Evolutionary conservation across 768 basidiomycete genomes (phyloP).

Genomic region (Russula compacta): DNA sequence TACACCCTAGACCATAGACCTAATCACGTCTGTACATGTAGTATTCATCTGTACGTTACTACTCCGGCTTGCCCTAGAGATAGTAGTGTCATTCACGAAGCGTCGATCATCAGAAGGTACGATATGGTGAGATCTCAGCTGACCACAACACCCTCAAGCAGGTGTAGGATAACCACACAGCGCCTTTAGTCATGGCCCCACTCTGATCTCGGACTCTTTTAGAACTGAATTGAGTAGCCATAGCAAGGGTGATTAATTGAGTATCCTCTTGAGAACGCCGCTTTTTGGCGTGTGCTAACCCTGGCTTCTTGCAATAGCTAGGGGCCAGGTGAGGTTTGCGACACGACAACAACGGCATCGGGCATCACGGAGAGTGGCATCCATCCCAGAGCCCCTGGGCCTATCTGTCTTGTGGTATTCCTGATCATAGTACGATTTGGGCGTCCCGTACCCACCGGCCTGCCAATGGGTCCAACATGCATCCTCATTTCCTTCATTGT

Average conservation of each 20-base stretch:
- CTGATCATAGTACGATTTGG: constrained; percentile 29
- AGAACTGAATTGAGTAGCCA: not conserved
- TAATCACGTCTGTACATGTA: not conserved
- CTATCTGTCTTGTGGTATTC: not conserved
- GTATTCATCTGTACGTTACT: not conserved
- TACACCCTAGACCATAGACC: not conserved
- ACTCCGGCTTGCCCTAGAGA: not conserved
- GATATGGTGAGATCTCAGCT: not conserved
- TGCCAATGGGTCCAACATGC: constrained; percentile 14
- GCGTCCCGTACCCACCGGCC: constrained; percentile 25
- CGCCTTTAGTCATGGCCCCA: not conserved
- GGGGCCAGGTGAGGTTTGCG: not conserved
- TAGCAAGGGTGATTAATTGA: too few species aligned
- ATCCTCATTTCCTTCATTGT: constrained; percentile 42
- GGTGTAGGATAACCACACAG: not conserved
- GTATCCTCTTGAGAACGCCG: too few species aligned
- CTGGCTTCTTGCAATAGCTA: constrained; percentile 30
- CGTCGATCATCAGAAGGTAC: not conserved
- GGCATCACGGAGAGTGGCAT: too few species aligned
- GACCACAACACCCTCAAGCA: not conserved
- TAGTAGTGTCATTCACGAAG: not conserved
- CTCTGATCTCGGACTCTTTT: not conserved
- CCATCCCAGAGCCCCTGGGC: too few species aligned
- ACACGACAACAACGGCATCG: not conserved
- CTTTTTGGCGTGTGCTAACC: constrained; percentile 2